Percentiles rank a stretch among this genome's conserved stretches.
phyloP scores from a whole-genome alignment of 1,139 yeast species.

The Blastobotrys raffinosifermentans region DNA sequence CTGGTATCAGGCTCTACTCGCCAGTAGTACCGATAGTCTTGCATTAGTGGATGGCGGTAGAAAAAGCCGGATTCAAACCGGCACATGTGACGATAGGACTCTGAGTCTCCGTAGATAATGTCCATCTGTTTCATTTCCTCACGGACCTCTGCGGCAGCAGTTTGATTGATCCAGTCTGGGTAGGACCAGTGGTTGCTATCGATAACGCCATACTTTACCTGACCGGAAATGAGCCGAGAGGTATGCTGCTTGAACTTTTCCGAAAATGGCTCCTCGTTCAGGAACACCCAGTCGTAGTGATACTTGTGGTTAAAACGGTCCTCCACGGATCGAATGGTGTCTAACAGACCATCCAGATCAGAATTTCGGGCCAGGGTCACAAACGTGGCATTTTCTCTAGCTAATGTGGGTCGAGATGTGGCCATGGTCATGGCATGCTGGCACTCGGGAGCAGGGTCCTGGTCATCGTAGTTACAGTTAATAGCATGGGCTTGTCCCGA shows the following conservation, averaged over 20 bases:
- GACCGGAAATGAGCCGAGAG: constrained; percentile 49
- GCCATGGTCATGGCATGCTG: not conserved
- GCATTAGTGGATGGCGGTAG: constrained; percentile 67
- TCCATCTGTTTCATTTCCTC: constrained; percentile 39
- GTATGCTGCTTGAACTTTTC: constrained; percentile 49
- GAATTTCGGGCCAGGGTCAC: constrained; percentile 64
- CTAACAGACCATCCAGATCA: constrained; percentile 53
- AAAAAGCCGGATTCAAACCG: constrained; percentile 89
- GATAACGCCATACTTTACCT: constrained; percentile 55
- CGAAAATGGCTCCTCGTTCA: constrained; percentile 58
- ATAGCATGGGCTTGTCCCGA: too few relatives aligned
- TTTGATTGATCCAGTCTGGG: constrained; percentile 59
- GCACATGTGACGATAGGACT: constrained; percentile 80
- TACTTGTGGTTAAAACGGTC: constrained; percentile 63
- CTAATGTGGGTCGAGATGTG: not conserved
- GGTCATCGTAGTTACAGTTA: not conserved
- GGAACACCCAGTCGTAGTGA: constrained; percentile 76
- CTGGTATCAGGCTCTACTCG: constrained; percentile 86
- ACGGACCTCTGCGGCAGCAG: constrained; percentile 49
- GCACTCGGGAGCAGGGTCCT: not conserved
- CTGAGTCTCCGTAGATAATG: constrained; percentile 61
- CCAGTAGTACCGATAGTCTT: constrained; percentile 83
- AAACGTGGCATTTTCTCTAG: constrained; percentile 53
- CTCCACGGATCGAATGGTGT: constrained; percentile 56
- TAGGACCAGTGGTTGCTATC: constrained; percentile 68